phyloP scores from a whole-genome alignment of 192 early-diverging fungal genomes.

The Spinellus fusiger region DNA sequence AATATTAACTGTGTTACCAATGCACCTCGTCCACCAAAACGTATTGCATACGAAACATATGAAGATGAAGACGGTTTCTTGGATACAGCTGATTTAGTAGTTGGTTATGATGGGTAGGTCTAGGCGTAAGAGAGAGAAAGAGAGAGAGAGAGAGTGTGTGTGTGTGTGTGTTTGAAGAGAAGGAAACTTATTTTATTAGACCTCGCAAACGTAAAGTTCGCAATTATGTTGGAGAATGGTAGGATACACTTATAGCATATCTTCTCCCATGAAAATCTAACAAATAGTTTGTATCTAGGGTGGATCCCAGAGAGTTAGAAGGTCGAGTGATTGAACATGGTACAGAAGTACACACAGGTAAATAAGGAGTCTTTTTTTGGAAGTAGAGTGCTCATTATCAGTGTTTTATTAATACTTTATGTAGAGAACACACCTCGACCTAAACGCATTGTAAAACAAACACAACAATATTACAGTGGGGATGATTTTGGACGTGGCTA shows the following conservation, averaged over 20 bases:
- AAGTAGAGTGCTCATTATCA: conserved; percentile 9
- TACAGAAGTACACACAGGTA: conserved; percentile 35
- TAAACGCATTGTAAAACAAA: conserved; percentile 18
- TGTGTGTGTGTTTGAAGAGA: conserved; percentile 10
- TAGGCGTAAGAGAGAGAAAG: conserved; percentile 6
- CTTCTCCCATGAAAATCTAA: background rate
- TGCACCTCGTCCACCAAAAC: conserved; percentile 32
- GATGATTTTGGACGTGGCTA: conserved; percentile 32
- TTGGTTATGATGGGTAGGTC: conserved; percentile 30
- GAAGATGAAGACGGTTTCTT: conserved; percentile 7
- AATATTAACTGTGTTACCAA: conserved; percentile 60
- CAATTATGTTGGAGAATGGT: conserved; percentile 60
- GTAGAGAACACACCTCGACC: conserved; percentile 3
- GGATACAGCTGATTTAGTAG: conserved; percentile 17
- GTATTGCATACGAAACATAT: conserved; percentile 10
- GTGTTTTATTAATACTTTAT: background rate
- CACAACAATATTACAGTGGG: conserved; percentile 18
- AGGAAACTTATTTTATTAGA: conserved; percentile 3
- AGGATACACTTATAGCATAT: background rate
- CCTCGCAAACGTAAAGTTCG: conserved; percentile 54
- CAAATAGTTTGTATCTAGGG: conserved; percentile 27
- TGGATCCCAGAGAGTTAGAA: conserved; percentile 48
- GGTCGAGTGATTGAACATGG: conserved; percentile 55
- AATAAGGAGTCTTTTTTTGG: conserved; percentile 30
- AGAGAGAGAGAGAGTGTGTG: conserved; percentile 15